These are phyloP conservation scores for Aureobasidium lini DNA, from an alignment of 2,329 filamentous ascomycete genomes.

Conservation along the genomic window DNA sequence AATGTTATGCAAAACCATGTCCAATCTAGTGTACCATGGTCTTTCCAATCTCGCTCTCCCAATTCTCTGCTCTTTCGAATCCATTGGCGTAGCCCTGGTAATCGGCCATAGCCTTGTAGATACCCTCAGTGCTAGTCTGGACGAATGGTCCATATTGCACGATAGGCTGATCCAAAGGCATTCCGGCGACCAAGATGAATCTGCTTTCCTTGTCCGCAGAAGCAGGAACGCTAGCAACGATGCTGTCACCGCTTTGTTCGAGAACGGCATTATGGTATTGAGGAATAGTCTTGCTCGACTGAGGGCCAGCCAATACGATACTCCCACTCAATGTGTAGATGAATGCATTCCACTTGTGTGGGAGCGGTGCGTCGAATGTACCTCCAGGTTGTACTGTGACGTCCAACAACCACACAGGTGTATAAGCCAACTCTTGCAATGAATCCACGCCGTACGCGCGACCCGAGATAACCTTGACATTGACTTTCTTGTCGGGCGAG, in stretches of 20 bases:
- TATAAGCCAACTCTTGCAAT: conserved; percentile 86
- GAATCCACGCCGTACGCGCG: conserved; percentile 77
- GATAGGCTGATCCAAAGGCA: conserved; percentile 70
- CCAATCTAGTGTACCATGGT: conserved; percentile 44
- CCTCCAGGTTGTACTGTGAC: conserved; percentile 74
- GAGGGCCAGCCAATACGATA: conserved; percentile 50
- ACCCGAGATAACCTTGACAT: conserved; percentile 85
- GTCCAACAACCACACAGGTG: conserved; percentile 93
- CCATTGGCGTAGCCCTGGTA: conserved; percentile 67
- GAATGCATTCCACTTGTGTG: conserved; percentile 81
- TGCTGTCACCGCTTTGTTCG: conserved; percentile 65
- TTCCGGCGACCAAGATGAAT: conserved; percentile 67
- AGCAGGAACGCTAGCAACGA: conserved; percentile 63
- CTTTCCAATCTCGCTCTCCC: conserved; percentile 84
- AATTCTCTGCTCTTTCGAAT: conserved; percentile 70
- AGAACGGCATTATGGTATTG: conserved; percentile 89
- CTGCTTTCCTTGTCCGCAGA: conserved; percentile 52
- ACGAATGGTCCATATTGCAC: conserved; percentile 85
- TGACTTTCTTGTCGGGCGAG: conserved; percentile 64
- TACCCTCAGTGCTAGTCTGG: conserved; percentile 62
- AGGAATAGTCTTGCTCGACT: conserved; percentile 45
- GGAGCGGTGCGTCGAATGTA: conserved; percentile 65
- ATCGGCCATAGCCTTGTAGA: conserved; percentile 69
- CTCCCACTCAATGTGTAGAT: conserved; percentile 75
- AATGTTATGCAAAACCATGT: too few relatives aligned